Percentiles rank a stretch among this genome's conserved stretches.
These are phyloP conservation scores for Cryphonectria carpinicola DNA, from an alignment of 2,329 filamentous ascomycete genomes.

Conservation along the genomic window DNA sequence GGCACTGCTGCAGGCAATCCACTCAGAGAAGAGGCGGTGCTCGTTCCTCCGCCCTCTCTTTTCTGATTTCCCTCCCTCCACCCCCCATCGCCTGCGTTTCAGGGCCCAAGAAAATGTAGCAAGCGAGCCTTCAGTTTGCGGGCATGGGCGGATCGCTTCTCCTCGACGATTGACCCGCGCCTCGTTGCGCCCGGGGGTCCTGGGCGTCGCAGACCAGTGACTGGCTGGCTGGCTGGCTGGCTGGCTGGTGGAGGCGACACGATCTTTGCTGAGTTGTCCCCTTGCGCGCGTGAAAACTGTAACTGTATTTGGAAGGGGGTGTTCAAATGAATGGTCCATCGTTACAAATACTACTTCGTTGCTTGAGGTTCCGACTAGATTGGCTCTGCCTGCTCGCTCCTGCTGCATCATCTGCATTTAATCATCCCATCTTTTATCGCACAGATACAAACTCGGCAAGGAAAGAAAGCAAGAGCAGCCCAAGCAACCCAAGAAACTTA, in stretches of 20 bases:
- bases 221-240: background rate
- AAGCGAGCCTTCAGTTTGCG: conserved; percentile 2
- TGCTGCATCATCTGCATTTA: background rate
- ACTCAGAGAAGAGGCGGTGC: background rate
- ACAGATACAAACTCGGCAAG: background rate
- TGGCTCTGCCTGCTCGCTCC: background rate
- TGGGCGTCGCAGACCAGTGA: background rate
- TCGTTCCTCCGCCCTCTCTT: background rate
- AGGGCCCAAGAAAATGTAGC: background rate
- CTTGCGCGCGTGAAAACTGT: background rate
- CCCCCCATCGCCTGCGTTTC: background rate
- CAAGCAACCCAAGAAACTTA: too few relatives aligned
- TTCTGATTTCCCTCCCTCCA: background rate
- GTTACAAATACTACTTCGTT: conserved; percentile 1
- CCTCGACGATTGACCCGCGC: background rate
- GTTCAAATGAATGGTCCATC: background rate
- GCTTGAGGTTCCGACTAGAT: background rate
- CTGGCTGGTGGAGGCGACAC: conserved; percentile 6
- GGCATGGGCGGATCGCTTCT: conserved; percentile 1
- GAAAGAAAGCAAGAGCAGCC: background rate
- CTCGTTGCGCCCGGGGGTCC: background rate
- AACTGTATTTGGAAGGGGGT: background rate
- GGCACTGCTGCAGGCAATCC: background rate
- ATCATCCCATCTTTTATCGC: background rate
- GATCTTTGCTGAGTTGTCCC: conserved; percentile 6